Evolutionary conservation across 768 basidiomycete species (phyloP), one percentile per base, ranked within the genome.

Genomic region (Tulasnella sp.): DNA sequence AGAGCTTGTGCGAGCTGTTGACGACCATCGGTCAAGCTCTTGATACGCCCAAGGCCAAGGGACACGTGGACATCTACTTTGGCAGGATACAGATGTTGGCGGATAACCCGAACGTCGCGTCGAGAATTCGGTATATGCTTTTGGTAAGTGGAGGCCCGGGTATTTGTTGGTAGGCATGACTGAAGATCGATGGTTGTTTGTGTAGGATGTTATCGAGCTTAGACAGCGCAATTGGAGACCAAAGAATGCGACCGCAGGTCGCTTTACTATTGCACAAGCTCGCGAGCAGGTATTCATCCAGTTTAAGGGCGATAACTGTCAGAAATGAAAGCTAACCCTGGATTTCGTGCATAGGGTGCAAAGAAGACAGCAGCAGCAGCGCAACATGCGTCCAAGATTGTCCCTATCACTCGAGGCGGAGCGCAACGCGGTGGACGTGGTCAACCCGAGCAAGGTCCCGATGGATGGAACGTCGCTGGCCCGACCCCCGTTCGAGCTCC

Each of bases 81-180:
- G 87, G 88, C 46, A 89, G 97, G 77, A 95, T 99, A 91, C 90
- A 90, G 83, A 90, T 93, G 83, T 86, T 98, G 80, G 86, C 88
- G 51, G 91, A 91, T 86, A 93, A 90, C 81, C 84, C 81, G 20
- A 91, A 92, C 75, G 90, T 98, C 80, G 90, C 89, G 78, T 88
- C 94, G 23, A 92, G 97, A 82, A 94, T 98, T 89, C 91, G 91
- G 77, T 98, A 93, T 85, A 98, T 98, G 96, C 88, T 99, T 78
- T 90, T 94, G 90, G 96, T 97, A 79, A 77, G 89, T 86, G 18
- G 44, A 72, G 79, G 7, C 72, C 71, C 35, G n/a, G 73, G 79
- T 7, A 72, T 73, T 39, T 57, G 55, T 76, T 80, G 46, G 44
- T 42, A 67, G 20, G 39, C 23, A 2, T 55, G 32, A 51, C n/a